These are phyloP conservation scores for Geranomyces michiganensis DNA, from an alignment of 192 early-diverging fungal genomes.

Conservation along the genomic window DNA sequence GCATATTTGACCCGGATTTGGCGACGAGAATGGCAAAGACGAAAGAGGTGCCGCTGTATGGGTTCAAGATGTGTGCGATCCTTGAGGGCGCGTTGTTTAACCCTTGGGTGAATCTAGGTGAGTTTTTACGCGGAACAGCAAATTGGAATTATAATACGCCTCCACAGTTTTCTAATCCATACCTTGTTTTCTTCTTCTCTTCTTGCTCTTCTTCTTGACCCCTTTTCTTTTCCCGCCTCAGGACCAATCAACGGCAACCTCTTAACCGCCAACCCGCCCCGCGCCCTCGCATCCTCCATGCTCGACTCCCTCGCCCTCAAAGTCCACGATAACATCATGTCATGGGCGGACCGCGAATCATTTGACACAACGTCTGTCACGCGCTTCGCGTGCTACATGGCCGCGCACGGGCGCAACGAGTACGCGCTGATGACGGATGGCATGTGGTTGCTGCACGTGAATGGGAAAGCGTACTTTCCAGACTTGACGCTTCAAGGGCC, in stretches of 20 bases:
- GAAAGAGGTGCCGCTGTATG: constrained; percentile 18
- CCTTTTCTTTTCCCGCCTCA: not conserved
- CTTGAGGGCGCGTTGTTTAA: constrained; percentile 27
- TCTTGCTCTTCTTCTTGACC: not conserved
- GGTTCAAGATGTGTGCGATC: constrained; percentile 29
- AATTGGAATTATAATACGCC: too few relatives aligned
- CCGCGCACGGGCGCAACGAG: constrained; percentile 32
- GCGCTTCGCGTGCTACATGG: constrained; percentile 36
- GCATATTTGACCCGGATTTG: constrained; percentile 29
- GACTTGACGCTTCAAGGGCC: constrained; percentile 22
- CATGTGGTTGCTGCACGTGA: constrained; percentile 20
- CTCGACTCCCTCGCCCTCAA: constrained; percentile 31
- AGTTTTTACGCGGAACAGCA: too few relatives aligned
- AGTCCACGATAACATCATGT: constrained; percentile 32
- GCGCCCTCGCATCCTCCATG: constrained; percentile 22
- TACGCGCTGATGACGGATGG: constrained; percentile 28
- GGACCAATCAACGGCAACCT: constrained; percentile 23
- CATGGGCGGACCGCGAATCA: constrained; percentile 25
- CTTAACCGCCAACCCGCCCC: constrained; percentile 31
- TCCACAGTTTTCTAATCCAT: not conserved
- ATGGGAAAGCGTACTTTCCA: constrained; percentile 20
- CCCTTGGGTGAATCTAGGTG: constrained; percentile 26
- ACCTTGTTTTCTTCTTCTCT: not conserved
- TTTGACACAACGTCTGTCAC: constrained; percentile 21
- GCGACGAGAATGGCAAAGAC: constrained; percentile 7